These are phyloP conservation scores for Cladophialophora chaetospira DNA, from an alignment of 2,329 filamentous ascomycete genomes.

Conservation along the genomic window DNA sequence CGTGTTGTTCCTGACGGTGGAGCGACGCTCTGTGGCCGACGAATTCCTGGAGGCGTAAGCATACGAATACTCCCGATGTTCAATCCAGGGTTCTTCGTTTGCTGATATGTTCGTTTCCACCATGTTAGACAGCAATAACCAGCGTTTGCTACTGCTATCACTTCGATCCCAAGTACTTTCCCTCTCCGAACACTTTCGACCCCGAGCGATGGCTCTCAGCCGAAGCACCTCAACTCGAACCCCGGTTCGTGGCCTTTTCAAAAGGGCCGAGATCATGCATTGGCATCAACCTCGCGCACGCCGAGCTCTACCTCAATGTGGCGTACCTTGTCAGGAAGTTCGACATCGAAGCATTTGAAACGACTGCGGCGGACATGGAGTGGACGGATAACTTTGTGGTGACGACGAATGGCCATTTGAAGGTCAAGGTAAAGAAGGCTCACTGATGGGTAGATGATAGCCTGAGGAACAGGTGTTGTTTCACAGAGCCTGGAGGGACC, in stretches of 20 bases:
- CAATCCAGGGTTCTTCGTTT: neutral
- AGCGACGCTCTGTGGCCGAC: constrained; percentile 6
- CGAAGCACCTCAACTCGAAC: constrained; percentile 10
- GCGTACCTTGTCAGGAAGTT: constrained; percentile 39
- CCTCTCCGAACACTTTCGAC: constrained; percentile 15
- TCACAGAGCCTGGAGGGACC: too few species aligned
- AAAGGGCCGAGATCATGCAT: constrained; percentile 29
- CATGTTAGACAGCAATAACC: constrained; percentile 6
- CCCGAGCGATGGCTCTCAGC: constrained; percentile 23
- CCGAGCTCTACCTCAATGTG: constrained; percentile 39
- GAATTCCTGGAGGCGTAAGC: constrained; percentile 11
- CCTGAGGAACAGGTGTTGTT: too few species aligned
- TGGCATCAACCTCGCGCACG: constrained; percentile 36
- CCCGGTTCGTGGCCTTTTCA: constrained; percentile 19
- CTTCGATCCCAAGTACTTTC: constrained; percentile 15
- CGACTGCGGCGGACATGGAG: constrained; percentile 34
- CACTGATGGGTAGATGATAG: too few species aligned
- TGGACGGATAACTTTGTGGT: constrained; percentile 34
- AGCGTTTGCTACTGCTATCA: constrained; percentile 15
- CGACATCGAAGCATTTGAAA: constrained; percentile 36
- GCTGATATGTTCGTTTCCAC: neutral
- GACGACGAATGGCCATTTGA: constrained; percentile 15
- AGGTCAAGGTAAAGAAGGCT: constrained; percentile 9
- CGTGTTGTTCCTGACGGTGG: constrained; percentile 15
- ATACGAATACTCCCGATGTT: neutral